Conservation (phyloP, 2,329 filamentous ascomycete species). For the Clathrospora elynae region DNA sequence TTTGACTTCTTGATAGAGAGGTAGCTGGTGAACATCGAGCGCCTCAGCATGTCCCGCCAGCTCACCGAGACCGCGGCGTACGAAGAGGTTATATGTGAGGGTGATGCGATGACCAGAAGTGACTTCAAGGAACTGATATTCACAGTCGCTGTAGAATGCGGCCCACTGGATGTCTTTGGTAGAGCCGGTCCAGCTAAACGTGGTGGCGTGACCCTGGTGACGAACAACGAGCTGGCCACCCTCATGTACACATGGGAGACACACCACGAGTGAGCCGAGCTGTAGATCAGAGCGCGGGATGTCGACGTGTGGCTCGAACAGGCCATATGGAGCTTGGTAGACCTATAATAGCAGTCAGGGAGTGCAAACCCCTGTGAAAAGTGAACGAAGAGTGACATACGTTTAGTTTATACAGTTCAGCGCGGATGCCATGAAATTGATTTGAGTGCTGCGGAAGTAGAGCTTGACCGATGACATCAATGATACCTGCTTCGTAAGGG, state of each 20-base stretch:
- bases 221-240: conserved; percentile 55
- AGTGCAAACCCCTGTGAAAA: background rate
- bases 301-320: conserved; percentile 60
- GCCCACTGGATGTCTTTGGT: conserved; percentile 51
- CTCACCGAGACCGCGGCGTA: conserved; percentile 44
- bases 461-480: conserved; percentile 56
- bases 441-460: conserved; percentile 46
- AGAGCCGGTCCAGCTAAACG: conserved; percentile 51
- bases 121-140: conserved; percentile 60
- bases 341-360: conserved; percentile 43
- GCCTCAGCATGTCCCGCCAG: conserved; percentile 23
- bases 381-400: conserved; percentile 31
- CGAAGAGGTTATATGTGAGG: conserved; percentile 64
- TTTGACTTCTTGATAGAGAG: conserved; percentile 46
- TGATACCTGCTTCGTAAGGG: conserved; percentile 59
- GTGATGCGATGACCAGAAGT: conserved; percentile 57
- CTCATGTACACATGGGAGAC: conserved; percentile 50
- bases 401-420: conserved; percentile 65
- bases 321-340: conserved; percentile 58
- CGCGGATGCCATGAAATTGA: conserved; percentile 48
- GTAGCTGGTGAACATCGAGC: conserved; percentile 45
- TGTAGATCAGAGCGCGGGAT: conserved; percentile 57
- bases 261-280: conserved; percentile 62
- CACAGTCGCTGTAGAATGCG: conserved; percentile 59
- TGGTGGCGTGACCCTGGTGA: conserved; percentile 45